Conservation (phyloP, 148 eudicot genomes). For the Limonium bicolor region DNA sequence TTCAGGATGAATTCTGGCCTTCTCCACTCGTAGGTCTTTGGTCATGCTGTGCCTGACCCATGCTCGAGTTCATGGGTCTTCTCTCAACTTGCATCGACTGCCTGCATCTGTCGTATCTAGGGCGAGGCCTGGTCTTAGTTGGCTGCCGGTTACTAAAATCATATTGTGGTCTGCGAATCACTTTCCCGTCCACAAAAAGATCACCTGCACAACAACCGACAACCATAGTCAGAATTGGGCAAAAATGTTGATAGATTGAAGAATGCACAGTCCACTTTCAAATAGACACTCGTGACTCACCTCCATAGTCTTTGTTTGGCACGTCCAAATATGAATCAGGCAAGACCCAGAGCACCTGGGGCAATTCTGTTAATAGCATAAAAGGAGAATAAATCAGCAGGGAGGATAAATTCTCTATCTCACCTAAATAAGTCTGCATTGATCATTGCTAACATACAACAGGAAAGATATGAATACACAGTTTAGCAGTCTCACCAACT, state of each 20-base stretch:
- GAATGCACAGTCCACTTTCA: too few species aligned
- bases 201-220: slow-evolving; percentile 33
- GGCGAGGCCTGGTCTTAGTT: slow-evolving; percentile 43
- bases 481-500: too few species aligned
- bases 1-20: too few species aligned
- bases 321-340: slow-evolving; percentile 97
- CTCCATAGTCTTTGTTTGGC: slow-evolving; percentile 96
- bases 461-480: too few species aligned
- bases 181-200: slow-evolving; percentile 64
- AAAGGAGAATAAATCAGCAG: slow-evolving; percentile 4
- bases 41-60: too few species aligned
- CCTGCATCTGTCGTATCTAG: slow-evolving; percentile 62
- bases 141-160: slow-evolving; percentile 45
- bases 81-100: slow-evolving; percentile 38
- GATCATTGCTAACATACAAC: too few species aligned
- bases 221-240: not conserved
- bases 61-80: too few species aligned
- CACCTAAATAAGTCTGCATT: too few species aligned
- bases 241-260: too few species aligned
- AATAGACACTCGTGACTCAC: too few species aligned
- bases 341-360: slow-evolving; percentile 85
- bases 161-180: slow-evolving; percentile 71
- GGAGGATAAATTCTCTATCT: too few species aligned
- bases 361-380: slow-evolving; percentile 27
- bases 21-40: too few species aligned